phyloP scores from a whole-genome alignment of 1,139 yeast species.

The Debaryomycetaceae sp. region DNA sequence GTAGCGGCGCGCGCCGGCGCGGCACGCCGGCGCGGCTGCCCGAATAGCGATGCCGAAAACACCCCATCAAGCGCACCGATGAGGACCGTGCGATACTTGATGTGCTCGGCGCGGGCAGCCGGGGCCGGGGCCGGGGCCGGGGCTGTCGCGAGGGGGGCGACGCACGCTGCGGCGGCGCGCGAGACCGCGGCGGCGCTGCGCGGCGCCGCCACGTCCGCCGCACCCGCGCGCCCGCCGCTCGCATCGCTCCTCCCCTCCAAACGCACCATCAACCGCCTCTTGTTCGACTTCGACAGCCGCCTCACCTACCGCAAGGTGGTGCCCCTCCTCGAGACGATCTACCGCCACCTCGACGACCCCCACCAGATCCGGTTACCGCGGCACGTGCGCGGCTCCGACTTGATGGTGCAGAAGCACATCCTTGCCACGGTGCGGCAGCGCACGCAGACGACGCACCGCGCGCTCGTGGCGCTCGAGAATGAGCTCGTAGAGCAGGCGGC shows the following conservation, averaged over 20 bases:
- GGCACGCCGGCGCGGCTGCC: too few relatives aligned
- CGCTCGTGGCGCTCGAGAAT: constrained; percentile 59
- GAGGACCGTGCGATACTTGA: too few relatives aligned
- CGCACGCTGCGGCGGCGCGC: too few relatives aligned
- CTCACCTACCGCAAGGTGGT: constrained; percentile 49
- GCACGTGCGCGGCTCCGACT: constrained; percentile 48
- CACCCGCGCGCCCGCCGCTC: constrained; percentile 15
- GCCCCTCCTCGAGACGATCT: constrained; percentile 49
- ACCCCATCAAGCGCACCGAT: too few relatives aligned
- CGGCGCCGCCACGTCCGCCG: background rate
- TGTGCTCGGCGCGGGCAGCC: too few relatives aligned
- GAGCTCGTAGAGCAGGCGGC: constrained; percentile 78
- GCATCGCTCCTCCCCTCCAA: constrained; percentile 54
- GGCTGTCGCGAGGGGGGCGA: too few relatives aligned
- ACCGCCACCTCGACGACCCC: constrained; percentile 39
- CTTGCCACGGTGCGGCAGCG: constrained; percentile 58
- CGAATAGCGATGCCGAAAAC: too few relatives aligned
- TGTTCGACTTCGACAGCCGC: constrained; percentile 63
- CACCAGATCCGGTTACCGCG: constrained; percentile 34
- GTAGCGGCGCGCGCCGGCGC: too few relatives aligned
- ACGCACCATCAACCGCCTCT: constrained; percentile 50
- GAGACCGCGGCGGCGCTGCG: constrained; percentile 1
- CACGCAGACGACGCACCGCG: constrained; percentile 54
- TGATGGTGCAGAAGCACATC: constrained; percentile 66
- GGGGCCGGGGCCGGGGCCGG: too few relatives aligned